phyloP scores from a whole-genome alignment of 768 basidiomycete genomes.

The Aureoboletus auriporus region DNA sequence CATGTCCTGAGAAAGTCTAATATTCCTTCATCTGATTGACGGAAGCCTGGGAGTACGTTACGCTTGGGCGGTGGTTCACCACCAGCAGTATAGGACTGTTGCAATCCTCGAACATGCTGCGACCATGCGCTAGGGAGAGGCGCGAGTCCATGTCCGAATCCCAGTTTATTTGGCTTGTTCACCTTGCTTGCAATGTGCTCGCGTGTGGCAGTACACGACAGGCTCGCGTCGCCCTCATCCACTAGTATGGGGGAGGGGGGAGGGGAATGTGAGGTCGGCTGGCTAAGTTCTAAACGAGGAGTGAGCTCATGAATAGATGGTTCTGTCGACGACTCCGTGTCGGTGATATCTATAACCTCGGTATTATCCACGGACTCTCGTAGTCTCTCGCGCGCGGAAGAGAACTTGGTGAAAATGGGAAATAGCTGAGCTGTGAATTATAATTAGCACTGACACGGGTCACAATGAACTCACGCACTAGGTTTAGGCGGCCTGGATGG shows the following conservation, averaged over 20 bases:
- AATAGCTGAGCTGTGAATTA: constrained; percentile 21
- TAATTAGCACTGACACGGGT: background rate
- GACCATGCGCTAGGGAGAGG: constrained; percentile 48
- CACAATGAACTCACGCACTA: constrained; percentile 16
- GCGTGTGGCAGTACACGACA: constrained; percentile 1
- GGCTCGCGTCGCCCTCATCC: constrained; percentile 5
- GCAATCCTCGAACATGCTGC: constrained; percentile 63
- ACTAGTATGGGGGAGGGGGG: background rate
- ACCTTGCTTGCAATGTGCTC: constrained; percentile 4
- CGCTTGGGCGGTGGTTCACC: constrained; percentile 10
- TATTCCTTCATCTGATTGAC: constrained; percentile 5
- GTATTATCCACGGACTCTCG: constrained; percentile 10
- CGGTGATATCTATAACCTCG: constrained; percentile 18
- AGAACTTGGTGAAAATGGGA: constrained; percentile 22
- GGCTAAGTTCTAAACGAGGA: constrained; percentile 7
- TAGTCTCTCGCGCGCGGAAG: constrained; percentile 3
- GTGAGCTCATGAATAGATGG: constrained; percentile 8
- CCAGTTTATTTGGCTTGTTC: background rate
- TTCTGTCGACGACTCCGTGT: constrained; percentile 15
- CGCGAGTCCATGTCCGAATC: constrained; percentile 11
- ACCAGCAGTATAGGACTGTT: constrained; percentile 34
- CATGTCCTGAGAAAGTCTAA: constrained; percentile 18
- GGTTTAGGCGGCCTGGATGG: constrained; percentile 5
- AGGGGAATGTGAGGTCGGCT: constrained; percentile 5
- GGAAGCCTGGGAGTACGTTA: background rate